Evolutionary conservation across 208 protist species (phyloP), one percentile per base, ranked within the genome.

Genomic region (Herpetomonas tarakana): DNA sequence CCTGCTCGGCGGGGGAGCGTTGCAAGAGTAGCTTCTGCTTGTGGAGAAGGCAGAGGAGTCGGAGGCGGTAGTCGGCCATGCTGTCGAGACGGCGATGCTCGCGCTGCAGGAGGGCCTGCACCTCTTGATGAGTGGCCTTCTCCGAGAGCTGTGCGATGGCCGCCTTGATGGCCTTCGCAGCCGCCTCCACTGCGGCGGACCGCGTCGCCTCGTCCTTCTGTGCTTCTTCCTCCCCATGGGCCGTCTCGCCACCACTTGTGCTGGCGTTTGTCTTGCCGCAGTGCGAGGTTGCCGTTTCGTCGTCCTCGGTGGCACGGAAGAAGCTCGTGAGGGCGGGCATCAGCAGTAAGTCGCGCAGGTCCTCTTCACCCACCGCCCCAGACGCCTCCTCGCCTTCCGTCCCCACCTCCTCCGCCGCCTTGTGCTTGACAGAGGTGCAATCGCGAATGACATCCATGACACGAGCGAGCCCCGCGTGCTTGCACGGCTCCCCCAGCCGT

Each of bases 11-110:
- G n/a, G 62, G 44, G 25, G 62, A 45, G 24, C 58, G 52, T 26
- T 59, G 61, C 31, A 75, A 30, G 14, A 75, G 49, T n/a, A 64
- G 56, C 3, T 55, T 59, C 47, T 76, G 70, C 27, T 76, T 76
- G 45, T 71, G 65, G 28, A 76, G 38, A 18, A 76, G 12, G 45
- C 64, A 71, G 18, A 76, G 47, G 26, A 68, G 64, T 22, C 53
- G 41, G n/a, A 76, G 58, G 41, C 70, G 56, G 2, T 49, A 41
- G 44, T 71, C 70, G 1, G 70, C 70, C 39, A 76, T 26, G 4
- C 25, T 28, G 19, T 58, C 62, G 50, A 76, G 59, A 14, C 70
- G 70, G 35, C 56, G 28, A 14, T 62, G 45, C 41, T 75, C 68
- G 27, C 21, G 49, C 39, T 58, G 52, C 3, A 75, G 50, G 25